Percentiles rank a stretch among this genome's conserved stretches.
These are phyloP conservation scores for Trifolium fragiferum DNA, from an alignment of 306 rosid genomes.

Conservation along the genomic window DNA sequence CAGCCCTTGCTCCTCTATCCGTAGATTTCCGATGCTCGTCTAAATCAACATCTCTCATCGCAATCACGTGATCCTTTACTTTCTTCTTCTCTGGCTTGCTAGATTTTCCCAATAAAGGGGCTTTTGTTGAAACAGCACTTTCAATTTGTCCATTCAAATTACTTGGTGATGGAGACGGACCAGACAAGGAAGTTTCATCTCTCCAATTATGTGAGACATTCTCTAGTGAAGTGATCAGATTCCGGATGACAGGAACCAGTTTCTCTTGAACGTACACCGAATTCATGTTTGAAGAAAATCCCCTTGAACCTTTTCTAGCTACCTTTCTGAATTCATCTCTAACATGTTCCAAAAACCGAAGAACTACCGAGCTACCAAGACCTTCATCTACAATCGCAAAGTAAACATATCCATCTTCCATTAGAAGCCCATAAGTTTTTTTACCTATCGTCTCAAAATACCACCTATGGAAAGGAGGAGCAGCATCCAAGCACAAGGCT, in stretches of 20 bases:
- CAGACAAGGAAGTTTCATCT: conserved; percentile 49
- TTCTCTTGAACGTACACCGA: conserved; percentile 64
- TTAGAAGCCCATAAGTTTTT: conserved; percentile 71
- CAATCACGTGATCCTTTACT: conserved; percentile 74
- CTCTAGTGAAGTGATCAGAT: conserved; percentile 72
- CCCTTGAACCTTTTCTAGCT: conserved; percentile 69
- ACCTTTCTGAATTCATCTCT: conserved; percentile 75
- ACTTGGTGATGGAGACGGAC: conserved; percentile 69
- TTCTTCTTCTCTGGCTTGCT: conserved; percentile 83
- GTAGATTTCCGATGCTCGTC: conserved; percentile 77
- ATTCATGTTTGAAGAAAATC: conserved; percentile 62
- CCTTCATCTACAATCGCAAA: conserved; percentile 69
- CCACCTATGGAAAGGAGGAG: conserved; percentile 79
- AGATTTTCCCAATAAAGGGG: conserved; percentile 79
- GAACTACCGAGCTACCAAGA: conserved; percentile 62
- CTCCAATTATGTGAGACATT: conserved; percentile 71
- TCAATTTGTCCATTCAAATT: conserved; percentile 70
- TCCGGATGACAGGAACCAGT: conserved; percentile 66
- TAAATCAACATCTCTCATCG: conserved; percentile 74
- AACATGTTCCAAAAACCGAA: conserved; percentile 74
- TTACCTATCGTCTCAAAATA: conserved; percentile 75
- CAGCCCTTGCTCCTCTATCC: conserved; percentile 67
- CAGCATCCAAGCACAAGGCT: conserved; percentile 67
- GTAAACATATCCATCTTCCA: conserved; percentile 77
- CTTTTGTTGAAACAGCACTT: conserved; percentile 73